phyloP scores from a whole-genome alignment of 345 rosid species.

The Abelmoschus esculentus region DNA sequence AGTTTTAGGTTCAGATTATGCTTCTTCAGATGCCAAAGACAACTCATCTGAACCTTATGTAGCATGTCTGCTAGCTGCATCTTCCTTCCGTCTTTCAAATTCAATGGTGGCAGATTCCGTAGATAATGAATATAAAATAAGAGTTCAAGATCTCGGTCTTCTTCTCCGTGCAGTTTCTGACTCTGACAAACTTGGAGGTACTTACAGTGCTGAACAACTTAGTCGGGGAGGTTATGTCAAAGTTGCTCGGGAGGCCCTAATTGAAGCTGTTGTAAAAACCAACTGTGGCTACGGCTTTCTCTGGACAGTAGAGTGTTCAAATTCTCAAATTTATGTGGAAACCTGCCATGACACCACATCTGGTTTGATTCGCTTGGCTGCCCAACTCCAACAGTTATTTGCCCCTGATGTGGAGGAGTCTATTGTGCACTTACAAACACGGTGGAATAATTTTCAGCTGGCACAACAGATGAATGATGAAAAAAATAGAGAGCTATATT shows the following conservation, averaged over 20 bases:
- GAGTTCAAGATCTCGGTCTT: slow-evolving; percentile 78
- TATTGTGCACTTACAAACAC: slow-evolving; percentile 68
- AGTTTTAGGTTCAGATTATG: slow-evolving; percentile 17
- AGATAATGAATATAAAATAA: slow-evolving; percentile 47
- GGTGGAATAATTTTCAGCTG: slow-evolving; percentile 65
- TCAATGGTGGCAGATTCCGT: slow-evolving; percentile 28
- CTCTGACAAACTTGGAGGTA: slow-evolving; percentile 38
- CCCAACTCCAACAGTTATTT: slow-evolving; percentile 74
- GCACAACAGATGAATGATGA: slow-evolving; percentile 36
- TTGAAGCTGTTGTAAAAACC: slow-evolving; percentile 58
- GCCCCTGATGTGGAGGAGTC: slow-evolving; percentile 94
- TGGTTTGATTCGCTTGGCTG: slow-evolving; percentile 63
- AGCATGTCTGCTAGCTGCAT: slow-evolving; percentile 81
- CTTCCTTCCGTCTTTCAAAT: slow-evolving; percentile 59
- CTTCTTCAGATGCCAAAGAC: slow-evolving; percentile 26
- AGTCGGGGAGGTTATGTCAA: slow-evolving; percentile 60
- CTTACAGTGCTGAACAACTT: slow-evolving; percentile 58
- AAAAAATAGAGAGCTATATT: slow-evolving; percentile 19
- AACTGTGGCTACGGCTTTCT: slow-evolving; percentile 45
- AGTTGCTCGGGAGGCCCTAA: slow-evolving; percentile 65
- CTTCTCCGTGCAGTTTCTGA: slow-evolving; percentile 54
- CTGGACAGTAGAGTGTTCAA: slow-evolving; percentile 77
- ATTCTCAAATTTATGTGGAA: slow-evolving; percentile 55
- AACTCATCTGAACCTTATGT: slow-evolving; percentile 35
- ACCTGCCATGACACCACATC: slow-evolving; percentile 84